Conservation (phyloP, 2,329 filamentous ascomycete species). For the Leptoxyphium fumago region DNA sequence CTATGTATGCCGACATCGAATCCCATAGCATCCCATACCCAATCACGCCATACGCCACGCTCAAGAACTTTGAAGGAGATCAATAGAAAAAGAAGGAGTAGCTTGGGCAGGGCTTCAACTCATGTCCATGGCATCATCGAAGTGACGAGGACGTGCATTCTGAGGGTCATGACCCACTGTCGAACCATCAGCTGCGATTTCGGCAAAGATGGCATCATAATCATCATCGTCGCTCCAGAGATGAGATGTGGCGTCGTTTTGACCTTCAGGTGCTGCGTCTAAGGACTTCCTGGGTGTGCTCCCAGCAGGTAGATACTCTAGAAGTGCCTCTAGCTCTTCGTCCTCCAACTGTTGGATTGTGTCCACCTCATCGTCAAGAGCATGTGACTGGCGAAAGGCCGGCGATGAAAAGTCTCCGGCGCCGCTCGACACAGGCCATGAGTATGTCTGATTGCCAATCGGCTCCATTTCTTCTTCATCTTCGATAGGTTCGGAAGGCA, state of each 20-base stretch:
- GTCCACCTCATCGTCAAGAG: constrained; percentile 21
- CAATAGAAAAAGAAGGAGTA: constrained; percentile 1
- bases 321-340: constrained; percentile 29
- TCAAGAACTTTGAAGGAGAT: constrained; percentile 1
- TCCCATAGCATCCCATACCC: too few species aligned
- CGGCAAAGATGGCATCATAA: constrained; percentile 50
- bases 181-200: constrained; percentile 40
- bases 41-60: not conserved
- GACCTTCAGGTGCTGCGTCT: constrained; percentile 17
- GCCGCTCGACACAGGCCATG: constrained; percentile 4
- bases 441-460: constrained; percentile 5
- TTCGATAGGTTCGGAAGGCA: constrained; percentile 7
- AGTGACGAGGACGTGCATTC: constrained; percentile 10
- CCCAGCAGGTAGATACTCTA: constrained; percentile 26
- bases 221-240: constrained; percentile 44
- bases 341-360: constrained; percentile 28
- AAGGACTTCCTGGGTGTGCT: constrained; percentile 5
- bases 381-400: constrained; percentile 3
- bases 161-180: constrained; percentile 5
- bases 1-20: too few species aligned
- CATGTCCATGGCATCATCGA: constrained; percentile 25
- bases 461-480: constrained; percentile 12
- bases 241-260: constrained; percentile 6
- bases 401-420: not conserved
- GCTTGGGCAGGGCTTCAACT: constrained; percentile 5